These are phyloP conservation scores for Colletotrichum sp. DNA, from an alignment of 2,329 filamentous ascomycete species.

Conservation along the genomic window DNA sequence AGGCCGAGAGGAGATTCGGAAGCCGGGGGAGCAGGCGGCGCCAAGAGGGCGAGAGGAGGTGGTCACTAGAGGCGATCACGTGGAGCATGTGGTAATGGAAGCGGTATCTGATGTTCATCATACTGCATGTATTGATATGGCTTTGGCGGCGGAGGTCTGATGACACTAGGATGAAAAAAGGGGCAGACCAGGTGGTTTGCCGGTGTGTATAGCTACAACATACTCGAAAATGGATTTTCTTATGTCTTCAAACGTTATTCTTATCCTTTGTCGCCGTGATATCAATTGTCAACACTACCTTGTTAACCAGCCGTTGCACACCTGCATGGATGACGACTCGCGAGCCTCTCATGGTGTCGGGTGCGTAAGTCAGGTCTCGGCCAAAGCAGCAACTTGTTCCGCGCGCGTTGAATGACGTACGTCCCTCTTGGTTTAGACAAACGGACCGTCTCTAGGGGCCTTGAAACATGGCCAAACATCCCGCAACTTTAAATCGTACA, in stretches of 20 bases:
- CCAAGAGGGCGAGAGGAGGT: constrained; percentile 47
- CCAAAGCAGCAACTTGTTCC: background rate
- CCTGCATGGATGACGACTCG: background rate
- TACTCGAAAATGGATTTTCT: constrained; percentile 12
- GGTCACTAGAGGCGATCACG: constrained; percentile 30
- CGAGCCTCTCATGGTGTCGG: background rate
- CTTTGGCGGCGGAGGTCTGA: background rate
- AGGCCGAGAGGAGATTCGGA: constrained; percentile 60
- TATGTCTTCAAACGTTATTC: background rate
- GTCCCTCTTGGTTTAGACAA: background rate
- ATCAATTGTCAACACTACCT: background rate
- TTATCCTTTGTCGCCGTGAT: accelerated
- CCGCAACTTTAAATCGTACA: background rate
- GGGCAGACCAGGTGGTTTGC: background rate
- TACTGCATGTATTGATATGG: constrained; percentile 15
- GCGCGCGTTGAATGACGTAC: background rate
- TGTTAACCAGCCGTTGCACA: accelerated
- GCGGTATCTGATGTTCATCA: background rate
- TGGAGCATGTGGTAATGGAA: background rate
- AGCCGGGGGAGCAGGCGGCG: constrained; percentile 40
- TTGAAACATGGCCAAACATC: background rate
- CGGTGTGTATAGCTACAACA: constrained; percentile 13
- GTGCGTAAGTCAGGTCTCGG: background rate
- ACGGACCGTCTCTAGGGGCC: background rate
- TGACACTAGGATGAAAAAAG: background rate